These are phyloP conservation scores for Alloteropsis semialata DNA, from an alignment of 176 grass and related monocot genomes.

Conservation along the genomic window DNA sequence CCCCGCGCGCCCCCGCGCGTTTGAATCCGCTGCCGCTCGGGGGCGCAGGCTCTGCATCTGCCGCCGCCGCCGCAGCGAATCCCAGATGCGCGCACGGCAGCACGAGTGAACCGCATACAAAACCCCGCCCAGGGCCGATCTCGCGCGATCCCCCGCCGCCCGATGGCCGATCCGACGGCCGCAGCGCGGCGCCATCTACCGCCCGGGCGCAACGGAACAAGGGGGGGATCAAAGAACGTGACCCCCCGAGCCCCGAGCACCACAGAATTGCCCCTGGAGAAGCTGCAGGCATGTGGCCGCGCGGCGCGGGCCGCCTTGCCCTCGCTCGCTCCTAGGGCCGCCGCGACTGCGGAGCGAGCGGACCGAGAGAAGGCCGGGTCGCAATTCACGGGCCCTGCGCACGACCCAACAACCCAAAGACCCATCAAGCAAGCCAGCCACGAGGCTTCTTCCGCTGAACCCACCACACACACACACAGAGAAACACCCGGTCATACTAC, in stretches of 20 bases:
- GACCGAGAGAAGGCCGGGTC: too few species aligned
- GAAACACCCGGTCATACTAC: too few species aligned
- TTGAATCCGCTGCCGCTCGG: too few species aligned
- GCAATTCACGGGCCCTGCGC: too few species aligned
- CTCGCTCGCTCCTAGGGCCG: too few species aligned
- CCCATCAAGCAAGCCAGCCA: background rate
- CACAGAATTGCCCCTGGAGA: too few species aligned
- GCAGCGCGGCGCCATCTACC: background rate
- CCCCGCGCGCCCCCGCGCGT: background rate
- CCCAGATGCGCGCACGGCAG: background rate
- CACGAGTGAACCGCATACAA: slow-evolving; percentile 26
- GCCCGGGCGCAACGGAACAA: background rate
- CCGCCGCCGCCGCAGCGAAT: background rate
- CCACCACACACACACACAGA: background rate
- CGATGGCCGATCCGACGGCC: background rate
- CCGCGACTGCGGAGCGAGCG: too few species aligned
- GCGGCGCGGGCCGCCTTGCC: too few species aligned
- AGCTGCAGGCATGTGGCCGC: too few species aligned
- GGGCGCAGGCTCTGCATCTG: background rate
- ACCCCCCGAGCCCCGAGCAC: background rate
- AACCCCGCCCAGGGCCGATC: slow-evolving; percentile 30
- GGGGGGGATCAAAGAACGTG: slow-evolving; percentile 41
- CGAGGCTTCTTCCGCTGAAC: background rate
- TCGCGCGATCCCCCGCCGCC: background rate
- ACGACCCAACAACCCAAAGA: too few species aligned